Conservation (phyloP, 768 basidiomycete species). For the Suillus discolor region DNA sequence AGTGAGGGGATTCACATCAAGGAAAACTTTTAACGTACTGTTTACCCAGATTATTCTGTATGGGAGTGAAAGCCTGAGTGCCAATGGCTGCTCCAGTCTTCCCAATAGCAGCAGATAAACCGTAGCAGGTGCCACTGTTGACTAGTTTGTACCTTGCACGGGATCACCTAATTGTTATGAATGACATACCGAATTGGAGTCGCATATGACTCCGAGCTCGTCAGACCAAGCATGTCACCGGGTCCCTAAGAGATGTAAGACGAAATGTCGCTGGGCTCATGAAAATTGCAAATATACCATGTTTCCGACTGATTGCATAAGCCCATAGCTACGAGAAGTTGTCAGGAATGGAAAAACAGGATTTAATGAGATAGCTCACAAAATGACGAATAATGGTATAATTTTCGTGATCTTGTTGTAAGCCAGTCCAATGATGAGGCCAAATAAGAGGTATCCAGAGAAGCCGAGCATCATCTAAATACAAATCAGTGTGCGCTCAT, state of each 20-base stretch:
- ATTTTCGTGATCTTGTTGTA: conserved; percentile 67
- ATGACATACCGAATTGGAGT: conserved; percentile 57
- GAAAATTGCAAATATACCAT: conserved; percentile 38
- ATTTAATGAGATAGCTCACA: conserved; percentile 42
- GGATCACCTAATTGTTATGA: not conserved
- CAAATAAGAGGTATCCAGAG: conserved; percentile 66
- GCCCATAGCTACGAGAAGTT: conserved; percentile 52
- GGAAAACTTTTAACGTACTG: conserved; percentile 37
- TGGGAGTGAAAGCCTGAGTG: conserved; percentile 70
- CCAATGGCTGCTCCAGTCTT: conserved; percentile 76
- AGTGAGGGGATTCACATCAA: not conserved
- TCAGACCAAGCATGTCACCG: conserved; percentile 70
- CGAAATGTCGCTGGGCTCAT: not conserved
- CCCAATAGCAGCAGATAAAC: conserved; percentile 66
- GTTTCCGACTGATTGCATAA: conserved; percentile 77
- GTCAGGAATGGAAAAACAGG: conserved; percentile 8
- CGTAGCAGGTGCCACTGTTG: conserved; percentile 66
- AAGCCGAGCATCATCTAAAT: conserved; percentile 67
- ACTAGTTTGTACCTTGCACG: conserved; percentile 3
- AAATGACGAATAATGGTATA: conserved; percentile 65
- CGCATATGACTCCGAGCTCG: conserved; percentile 68
- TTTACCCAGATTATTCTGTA: conserved; percentile 67
- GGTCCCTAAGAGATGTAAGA: conserved; percentile 51
- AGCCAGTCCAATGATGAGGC: conserved; percentile 57
- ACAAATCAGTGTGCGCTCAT: conserved; percentile 9